Percentiles rank a stretch among this genome's conserved stretches.
Conservation (phyloP, 805 yeast species). For the Saccharomycopsis synnaedendra region DNA sequence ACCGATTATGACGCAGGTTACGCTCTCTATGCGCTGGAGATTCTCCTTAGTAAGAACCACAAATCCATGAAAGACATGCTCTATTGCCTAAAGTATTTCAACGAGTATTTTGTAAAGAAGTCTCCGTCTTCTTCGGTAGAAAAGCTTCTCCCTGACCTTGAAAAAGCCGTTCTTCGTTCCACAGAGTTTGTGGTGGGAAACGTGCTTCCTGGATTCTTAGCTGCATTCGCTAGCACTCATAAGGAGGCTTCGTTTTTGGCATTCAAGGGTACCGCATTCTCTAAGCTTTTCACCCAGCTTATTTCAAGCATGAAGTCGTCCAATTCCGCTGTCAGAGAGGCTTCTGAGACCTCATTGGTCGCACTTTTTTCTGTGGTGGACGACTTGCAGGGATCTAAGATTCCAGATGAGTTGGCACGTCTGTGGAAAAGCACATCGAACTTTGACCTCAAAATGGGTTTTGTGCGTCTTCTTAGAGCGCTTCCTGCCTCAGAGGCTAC, state of each 20-base stretch:
- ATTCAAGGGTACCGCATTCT: constrained; percentile 17
- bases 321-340: constrained; percentile 50
- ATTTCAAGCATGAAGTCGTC: constrained; percentile 54
- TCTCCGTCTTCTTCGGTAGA: constrained; percentile 22
- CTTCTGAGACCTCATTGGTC: constrained; percentile 26
- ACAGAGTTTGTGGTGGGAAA: constrained; percentile 58
- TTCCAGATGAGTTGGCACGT: constrained; percentile 45
- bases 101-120: constrained; percentile 27
- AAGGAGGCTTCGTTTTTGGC: background rate
- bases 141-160: constrained; percentile 46
- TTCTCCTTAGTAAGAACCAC: constrained; percentile 36
- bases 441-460: constrained; percentile 52
- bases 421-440: constrained; percentile 46
- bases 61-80: constrained; percentile 33
- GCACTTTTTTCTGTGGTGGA: constrained; percentile 14
- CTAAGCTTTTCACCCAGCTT: constrained; percentile 41
- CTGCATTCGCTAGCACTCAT: background rate
- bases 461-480: constrained; percentile 26
- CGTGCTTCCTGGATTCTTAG: constrained; percentile 36
- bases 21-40: constrained; percentile 26
- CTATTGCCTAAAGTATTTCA: constrained; percentile 27
- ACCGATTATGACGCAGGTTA: background rate
- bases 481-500: constrained; percentile 19
- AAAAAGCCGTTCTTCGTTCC: constrained; percentile 66
- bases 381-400: constrained; percentile 22